phyloP scores from a whole-genome alignment of 2,329 filamentous ascomycete genomes.

The Lasiodiplodia sp. region DNA sequence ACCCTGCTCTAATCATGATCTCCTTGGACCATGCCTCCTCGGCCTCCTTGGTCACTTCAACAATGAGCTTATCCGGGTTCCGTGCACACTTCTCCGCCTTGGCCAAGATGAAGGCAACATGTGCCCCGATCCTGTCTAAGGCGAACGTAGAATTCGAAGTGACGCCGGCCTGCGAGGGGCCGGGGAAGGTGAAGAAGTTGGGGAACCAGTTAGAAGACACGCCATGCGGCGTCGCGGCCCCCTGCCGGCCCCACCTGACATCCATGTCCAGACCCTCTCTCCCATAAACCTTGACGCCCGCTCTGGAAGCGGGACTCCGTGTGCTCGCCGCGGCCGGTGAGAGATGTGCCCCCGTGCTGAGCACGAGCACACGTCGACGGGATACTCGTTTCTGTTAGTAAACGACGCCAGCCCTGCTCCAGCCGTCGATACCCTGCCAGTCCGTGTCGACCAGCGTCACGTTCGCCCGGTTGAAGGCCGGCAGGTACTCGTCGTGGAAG shows the following conservation, averaged over 20 bases:
- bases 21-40: conserved; percentile 3
- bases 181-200: conserved; percentile 61
- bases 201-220: conserved; percentile 59
- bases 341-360: conserved; percentile 55
- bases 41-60: conserved; percentile 4
- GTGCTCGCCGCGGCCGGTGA: conserved; percentile 35
- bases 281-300: conserved; percentile 52
- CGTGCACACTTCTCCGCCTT: neutral
- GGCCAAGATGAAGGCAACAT: neutral
- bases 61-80: neutral
- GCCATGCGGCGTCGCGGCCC: conserved; percentile 58
- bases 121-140: conserved; percentile 1
- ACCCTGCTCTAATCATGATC: neutral
- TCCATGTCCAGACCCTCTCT: conserved; percentile 54
- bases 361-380: conserved; percentile 56
- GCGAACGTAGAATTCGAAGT: conserved; percentile 39
- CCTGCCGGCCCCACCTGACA: conserved; percentile 50
- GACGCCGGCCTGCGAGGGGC: conserved; percentile 38
- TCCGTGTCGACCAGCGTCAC: conserved; percentile 68
- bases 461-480: conserved; percentile 64
- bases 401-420: conserved; percentile 58
- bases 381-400: conserved; percentile 56
- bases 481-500: conserved; percentile 68
- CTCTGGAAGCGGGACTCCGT: conserved; percentile 39
- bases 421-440: conserved; percentile 58